Evolutionary conservation across 441 rosid genomes (phyloP).

Genomic region (Euphorbia corollata): DNA sequence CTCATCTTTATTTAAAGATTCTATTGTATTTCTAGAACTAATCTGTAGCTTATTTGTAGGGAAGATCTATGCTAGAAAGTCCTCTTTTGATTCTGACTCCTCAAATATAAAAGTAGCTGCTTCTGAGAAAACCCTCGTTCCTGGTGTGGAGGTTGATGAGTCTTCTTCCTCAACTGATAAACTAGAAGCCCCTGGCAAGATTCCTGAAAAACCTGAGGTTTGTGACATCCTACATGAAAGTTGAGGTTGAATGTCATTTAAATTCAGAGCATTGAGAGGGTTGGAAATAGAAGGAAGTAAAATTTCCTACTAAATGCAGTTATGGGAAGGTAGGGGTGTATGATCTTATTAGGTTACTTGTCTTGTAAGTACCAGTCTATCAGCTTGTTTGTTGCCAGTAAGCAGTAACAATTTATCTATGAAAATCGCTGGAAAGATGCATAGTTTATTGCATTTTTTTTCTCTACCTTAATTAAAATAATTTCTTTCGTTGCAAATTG

Average conservation of each 20-base stretch:
- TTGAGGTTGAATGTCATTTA: neutral
- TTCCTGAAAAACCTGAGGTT: slow-evolving; percentile 55
- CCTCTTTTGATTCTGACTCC: slow-evolving; percentile 55
- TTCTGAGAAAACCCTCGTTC: slow-evolving; percentile 60
- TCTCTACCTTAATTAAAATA: neutral
- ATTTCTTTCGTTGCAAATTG: neutral
- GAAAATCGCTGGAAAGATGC: neutral
- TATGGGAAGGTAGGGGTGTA: neutral
- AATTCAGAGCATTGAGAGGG: neutral
- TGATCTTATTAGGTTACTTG: neutral
- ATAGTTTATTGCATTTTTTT: neutral
- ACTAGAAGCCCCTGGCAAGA: slow-evolving; percentile 29
- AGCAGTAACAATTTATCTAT: neutral
- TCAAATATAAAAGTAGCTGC: slow-evolving; percentile 44
- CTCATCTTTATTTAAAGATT: neutral
- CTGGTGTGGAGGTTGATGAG: slow-evolving; percentile 34
- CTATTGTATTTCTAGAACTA: slow-evolving; percentile 13
- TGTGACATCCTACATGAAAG: slow-evolving; percentile 6
- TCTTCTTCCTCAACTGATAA: slow-evolving; percentile 43
- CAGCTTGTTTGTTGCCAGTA: neutral
- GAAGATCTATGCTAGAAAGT: slow-evolving; percentile 55
- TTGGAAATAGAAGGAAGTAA: neutral
- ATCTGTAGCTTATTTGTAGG: slow-evolving; percentile 48
- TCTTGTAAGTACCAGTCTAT: neutral
- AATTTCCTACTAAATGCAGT: neutral